Base-by-base conservation (phyloP, 2,329 filamentous ascomycete genomes). In the Immersiporthe knoxdaviesiana region DNA sequence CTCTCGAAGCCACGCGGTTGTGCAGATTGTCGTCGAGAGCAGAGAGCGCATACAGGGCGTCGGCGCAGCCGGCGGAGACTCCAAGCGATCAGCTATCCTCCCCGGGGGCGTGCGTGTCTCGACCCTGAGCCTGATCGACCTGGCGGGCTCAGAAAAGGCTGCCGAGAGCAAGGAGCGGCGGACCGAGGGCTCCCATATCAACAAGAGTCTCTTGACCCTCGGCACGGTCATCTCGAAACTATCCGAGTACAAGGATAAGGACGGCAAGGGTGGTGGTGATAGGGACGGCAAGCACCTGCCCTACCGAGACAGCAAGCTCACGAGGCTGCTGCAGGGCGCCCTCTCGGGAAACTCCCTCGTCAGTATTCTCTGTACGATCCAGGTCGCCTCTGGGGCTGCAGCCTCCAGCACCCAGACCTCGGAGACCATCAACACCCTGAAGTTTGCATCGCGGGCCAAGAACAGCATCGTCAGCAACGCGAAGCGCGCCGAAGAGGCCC, bases 381-480 rank as follows among this genome's bases (percentile, higher is more conserved):
- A 97, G 77, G 91, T 97, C 60, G 85, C 91, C 1, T 87, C 88
- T 16, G 91, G 91, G 30, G 94, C 89, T 74, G 84, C 88, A 11
- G 92, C 92, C 1, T 81, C 90, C 27, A 91, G 88, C 74, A 92
- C 86, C 30, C 93, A 97, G 75, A 93, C 92, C 0, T 87, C 88
- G 24, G 96, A 99, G 81, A 98, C 95, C 0, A 82, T 99, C 67
- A 99, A 97, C 78, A 99, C 96, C 0, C 84, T 99, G 71, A 99
- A 98, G 76, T 99, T 99, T 77, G 96, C 96, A 1, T 96, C 94
- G 14, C 88, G 96, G 75, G 96, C 96, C 59, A 97, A 97, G 85
- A 99, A 99, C 81, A 99, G 92, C 77, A 97, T 99, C 76, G 91
- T 98, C 77, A 97, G 94, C 74, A 94, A 98, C 80, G 96, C 96